Evolutionary conservation across 2,329 filamentous ascomycete genomes (phyloP), one percentile per base, ranked within the genome.

Genomic region (Nemania serpens): DNA sequence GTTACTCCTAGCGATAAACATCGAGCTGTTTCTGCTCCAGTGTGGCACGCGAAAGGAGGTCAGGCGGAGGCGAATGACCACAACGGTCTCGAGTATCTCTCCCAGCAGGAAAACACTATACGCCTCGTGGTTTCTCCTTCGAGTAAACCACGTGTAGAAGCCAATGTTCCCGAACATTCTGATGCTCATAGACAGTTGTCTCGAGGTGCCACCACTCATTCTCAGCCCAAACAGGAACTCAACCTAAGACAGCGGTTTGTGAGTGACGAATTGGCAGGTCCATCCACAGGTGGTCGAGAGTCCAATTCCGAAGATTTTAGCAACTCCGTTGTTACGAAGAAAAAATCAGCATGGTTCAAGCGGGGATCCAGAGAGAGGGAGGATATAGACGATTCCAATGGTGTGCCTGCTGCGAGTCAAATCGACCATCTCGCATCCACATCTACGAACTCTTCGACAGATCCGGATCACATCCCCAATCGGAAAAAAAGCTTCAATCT

Each of bases 401-500:
- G n/a, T 7, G 62, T 43, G 15, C 64, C 65, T 47, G 57, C 42
- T 50, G 60, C 52, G 18, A 65, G 22, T 18, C 67, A 51, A 34
- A 62, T 56, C n/a, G 65, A 70, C 20, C 59, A 47, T 17, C 41
- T 66, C 22, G 65, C 62, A 15, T 67, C 68, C 9, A 62, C 61
- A 1, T 66, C 69, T 5, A 69, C 63, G 25, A 67, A 64, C 17
- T 68, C 69, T 10, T 69, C 70, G 10, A 49, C 59, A 10, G 66
- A 55, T n/a, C 50, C 53, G n/a, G n/a, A n/a, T n/a, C n/a, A n/a
- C n/a, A 36, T 53, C 5, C 68, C 67, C 11, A 53, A 41, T 52
- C 85, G 81, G 74, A 85, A 81, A 75, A 82, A 69, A 56, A 70
- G 77, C 9, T 84, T 86, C 62, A 77, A 75, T 33, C 78, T 86